These are phyloP conservation scores for Hyphopichia buzzinii DNA, from an alignment of 1,139 yeast species.

Conservation along the genomic window DNA sequence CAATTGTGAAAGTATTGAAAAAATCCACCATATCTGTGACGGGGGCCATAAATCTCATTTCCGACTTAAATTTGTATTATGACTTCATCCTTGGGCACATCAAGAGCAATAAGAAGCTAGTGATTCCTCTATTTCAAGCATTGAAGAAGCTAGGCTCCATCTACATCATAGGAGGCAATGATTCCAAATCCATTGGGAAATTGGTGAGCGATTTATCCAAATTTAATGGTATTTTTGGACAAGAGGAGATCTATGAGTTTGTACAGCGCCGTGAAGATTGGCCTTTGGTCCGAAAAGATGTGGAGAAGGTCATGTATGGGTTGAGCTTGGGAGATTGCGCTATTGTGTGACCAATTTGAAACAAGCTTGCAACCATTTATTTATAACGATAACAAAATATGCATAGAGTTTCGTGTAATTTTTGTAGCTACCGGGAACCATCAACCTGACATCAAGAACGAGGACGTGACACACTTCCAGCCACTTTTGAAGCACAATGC, in stretches of 20 bases:
- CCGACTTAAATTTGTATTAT: slow-evolving; percentile 74
- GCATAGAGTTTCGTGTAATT: too few relatives aligned
- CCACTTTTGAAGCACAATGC: too few relatives aligned
- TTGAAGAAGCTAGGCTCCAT: slow-evolving; percentile 82
- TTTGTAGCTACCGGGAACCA: too few relatives aligned
- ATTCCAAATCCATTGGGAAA: slow-evolving; percentile 81
- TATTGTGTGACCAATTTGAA: slow-evolving; percentile 34
- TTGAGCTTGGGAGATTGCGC: slow-evolving; percentile 69
- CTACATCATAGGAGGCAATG: slow-evolving; percentile 71
- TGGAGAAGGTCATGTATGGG: slow-evolving; percentile 95
- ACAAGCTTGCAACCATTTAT: too few relatives aligned
- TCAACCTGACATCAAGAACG: too few relatives aligned
- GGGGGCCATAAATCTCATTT: slow-evolving; percentile 79
- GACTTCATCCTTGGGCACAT: slow-evolving; percentile 62
- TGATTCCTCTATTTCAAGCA: slow-evolving; percentile 76
- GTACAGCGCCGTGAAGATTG: slow-evolving; percentile 89
- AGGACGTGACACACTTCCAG: too few relatives aligned
- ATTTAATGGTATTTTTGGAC: slow-evolving; percentile 85
- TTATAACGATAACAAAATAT: too few relatives aligned
- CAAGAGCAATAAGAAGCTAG: slow-evolving; percentile 58
- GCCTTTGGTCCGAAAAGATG: slow-evolving; percentile 70
- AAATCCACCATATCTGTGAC: slow-evolving; percentile 68
- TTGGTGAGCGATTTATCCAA: slow-evolving; percentile 80
- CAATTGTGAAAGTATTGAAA: slow-evolving; percentile 69
- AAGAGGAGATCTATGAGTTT: slow-evolving; percentile 91